Percentiles rank a stretch among this genome's conserved stretches.
These are phyloP conservation scores for Choiromyces venosus DNA, from an alignment of 495 filamentous ascomycete genomes.

Conservation along the genomic window DNA sequence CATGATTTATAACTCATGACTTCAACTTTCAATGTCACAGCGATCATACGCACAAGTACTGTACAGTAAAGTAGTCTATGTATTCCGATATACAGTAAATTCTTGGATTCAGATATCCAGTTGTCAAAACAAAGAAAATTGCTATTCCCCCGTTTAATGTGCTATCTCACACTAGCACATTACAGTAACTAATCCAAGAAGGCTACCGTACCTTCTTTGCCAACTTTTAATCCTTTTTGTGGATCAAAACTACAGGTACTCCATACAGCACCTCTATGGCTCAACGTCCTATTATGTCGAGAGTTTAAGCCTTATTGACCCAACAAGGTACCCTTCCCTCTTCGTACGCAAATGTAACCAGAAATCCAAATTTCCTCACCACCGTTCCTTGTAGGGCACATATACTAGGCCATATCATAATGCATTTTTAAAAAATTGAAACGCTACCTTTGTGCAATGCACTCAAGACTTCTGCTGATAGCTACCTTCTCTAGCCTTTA, in stretches of 20 bases:
- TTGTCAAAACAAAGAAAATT: background rate
- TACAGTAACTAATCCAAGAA: background rate
- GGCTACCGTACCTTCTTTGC: background rate
- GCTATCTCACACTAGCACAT: background rate
- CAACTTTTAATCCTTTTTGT: background rate
- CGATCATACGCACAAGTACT: background rate
- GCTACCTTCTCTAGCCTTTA: background rate
- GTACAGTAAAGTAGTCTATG: background rate
- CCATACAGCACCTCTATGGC: background rate
- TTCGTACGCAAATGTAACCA: background rate
- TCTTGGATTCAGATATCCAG: background rate
- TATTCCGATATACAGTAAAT: background rate
- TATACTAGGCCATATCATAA: background rate
- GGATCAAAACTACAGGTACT: background rate
- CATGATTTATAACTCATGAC: background rate
- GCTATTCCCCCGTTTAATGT: no score
- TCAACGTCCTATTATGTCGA: background rate
- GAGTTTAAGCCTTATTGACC: background rate
- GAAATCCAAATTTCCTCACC: background rate
- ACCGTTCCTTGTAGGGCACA: background rate
- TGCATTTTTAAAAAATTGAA: background rate
- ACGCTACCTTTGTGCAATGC: background rate
- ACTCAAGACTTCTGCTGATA: background rate
- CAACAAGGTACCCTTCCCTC: background rate
- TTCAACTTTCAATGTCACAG: background rate